Evolutionary conservation across 495 filamentous ascomycete genomes (phyloP).

Genomic region (Lasiosphaeris hirsuta): DNA sequence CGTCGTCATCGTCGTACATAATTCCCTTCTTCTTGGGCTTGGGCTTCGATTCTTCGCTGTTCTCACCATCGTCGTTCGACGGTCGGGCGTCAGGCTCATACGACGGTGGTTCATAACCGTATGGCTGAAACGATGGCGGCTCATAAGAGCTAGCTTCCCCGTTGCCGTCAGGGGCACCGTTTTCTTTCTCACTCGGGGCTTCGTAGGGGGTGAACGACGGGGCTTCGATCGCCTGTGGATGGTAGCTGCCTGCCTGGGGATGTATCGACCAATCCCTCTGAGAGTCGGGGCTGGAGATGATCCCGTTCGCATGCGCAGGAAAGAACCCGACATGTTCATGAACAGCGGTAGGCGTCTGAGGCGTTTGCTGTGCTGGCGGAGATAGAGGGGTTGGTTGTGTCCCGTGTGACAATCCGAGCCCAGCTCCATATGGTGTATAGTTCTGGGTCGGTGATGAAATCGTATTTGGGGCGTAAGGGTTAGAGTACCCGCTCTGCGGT

Average conservation of each 20-base stretch:
- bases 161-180: slow-evolving; percentile 11
- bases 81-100: slow-evolving; percentile 51
- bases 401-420: slow-evolving; percentile 15
- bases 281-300: not conserved
- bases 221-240: slow-evolving; percentile 41
- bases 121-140: slow-evolving; percentile 49
- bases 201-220: slow-evolving; percentile 35
- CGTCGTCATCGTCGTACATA: slow-evolving; percentile 75
- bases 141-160: slow-evolving; percentile 40
- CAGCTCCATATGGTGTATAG: slow-evolving; percentile 30
- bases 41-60: slow-evolving; percentile 40
- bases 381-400: slow-evolving; percentile 3
- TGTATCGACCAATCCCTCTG: slow-evolving; percentile 10
- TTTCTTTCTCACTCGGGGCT: slow-evolving; percentile 31
- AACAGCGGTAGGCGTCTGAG: slow-evolving; percentile 5
- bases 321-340: slow-evolving; percentile 28
- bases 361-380: slow-evolving; percentile 5
- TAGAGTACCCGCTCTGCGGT: slow-evolving; percentile 32
- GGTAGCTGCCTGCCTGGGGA: slow-evolving; percentile 36
- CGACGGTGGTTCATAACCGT: slow-evolving; percentile 53
- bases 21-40: slow-evolving; percentile 72
- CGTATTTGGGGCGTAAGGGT: slow-evolving; percentile 32
- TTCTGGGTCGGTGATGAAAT: slow-evolving; percentile 21
- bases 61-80: slow-evolving; percentile 32
- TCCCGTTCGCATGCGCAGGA: slow-evolving; percentile 20